Conservation (phyloP, 805 yeast species). For the Kuraishia floccosa region DNA sequence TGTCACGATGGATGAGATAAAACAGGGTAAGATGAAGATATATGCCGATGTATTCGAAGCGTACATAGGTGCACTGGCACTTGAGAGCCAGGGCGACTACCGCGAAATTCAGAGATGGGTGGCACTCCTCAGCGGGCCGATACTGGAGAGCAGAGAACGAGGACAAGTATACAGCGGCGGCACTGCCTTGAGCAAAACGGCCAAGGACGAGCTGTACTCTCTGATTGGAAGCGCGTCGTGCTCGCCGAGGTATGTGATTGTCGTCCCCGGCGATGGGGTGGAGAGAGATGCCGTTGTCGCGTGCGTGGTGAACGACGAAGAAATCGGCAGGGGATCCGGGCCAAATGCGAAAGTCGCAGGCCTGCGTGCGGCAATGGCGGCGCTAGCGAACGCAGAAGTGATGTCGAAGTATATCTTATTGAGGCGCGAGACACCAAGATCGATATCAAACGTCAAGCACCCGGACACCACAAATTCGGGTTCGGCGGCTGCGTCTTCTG, state of each 20-base stretch:
- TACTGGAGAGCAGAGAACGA: conserved; percentile 19
- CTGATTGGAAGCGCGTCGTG: conserved; percentile 65
- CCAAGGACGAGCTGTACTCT: conserved; percentile 71
- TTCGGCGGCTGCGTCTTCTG: not conserved
- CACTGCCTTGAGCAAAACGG: conserved; percentile 42
- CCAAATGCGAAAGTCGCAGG: conserved; percentile 3
- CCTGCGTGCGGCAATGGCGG: conserved; percentile 4
- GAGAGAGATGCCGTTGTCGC: conserved; percentile 44
- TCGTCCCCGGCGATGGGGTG: conserved; percentile 28
- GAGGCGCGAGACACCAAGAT: not conserved
- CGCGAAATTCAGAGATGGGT: conserved; percentile 48
- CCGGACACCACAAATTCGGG: not conserved
- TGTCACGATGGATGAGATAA: conserved; percentile 30
- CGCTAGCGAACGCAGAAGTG: conserved; percentile 49
- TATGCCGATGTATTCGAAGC: conserved; percentile 92
- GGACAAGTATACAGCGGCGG: conserved; percentile 21
- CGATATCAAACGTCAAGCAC: not conserved
- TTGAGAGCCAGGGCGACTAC: conserved; percentile 41
- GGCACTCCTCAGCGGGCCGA: conserved; percentile 34
- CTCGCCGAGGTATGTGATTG: conserved; percentile 47
- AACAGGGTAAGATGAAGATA: conserved; percentile 52
- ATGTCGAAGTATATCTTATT: conserved; percentile 16
- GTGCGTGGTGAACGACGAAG: conserved; percentile 24
- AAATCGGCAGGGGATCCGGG: conserved; percentile 2
- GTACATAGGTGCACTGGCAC: conserved; percentile 73